Conservation (phyloP, 2,329 filamentous ascomycete genomes). For the Ramularia collo-cygni region DNA sequence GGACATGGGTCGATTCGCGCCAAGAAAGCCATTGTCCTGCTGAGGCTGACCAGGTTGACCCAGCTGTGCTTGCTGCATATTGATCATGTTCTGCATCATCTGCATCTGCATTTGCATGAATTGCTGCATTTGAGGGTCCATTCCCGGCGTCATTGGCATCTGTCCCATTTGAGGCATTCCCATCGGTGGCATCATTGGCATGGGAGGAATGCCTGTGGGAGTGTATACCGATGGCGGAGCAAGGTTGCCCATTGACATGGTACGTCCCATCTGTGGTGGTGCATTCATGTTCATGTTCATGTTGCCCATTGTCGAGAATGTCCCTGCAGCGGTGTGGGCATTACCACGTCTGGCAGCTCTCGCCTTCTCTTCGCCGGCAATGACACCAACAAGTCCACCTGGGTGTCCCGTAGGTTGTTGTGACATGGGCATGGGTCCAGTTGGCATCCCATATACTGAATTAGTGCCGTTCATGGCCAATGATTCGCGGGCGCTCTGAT, state of each 20-base stretch:
- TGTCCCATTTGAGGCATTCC: conserved; percentile 22
- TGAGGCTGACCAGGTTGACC: conserved; percentile 14
- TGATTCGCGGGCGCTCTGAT: conserved; percentile 65
- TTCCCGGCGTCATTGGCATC: conserved; percentile 20
- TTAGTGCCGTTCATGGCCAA: conserved; percentile 51
- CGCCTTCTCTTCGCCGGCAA: conserved; percentile 75
- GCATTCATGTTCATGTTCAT: conserved; percentile 27
- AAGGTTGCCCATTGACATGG: conserved; percentile 31
- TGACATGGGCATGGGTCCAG: conserved; percentile 14
- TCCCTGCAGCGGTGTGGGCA: conserved; percentile 49
- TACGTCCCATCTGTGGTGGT: conserved; percentile 24
- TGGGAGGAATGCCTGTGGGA: conserved; percentile 18
- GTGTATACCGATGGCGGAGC: conserved; percentile 22
- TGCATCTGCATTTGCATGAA: conserved; percentile 36
- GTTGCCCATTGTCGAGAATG: conserved; percentile 10
- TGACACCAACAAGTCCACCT: conserved; percentile 79
- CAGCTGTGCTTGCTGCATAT: conserved; percentile 31
- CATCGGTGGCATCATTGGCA: conserved; percentile 22
- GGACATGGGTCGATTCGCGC: conserved; percentile 35
- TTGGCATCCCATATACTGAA: conserved; percentile 32
- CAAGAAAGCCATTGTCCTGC: conserved; percentile 17
- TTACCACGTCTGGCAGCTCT: conserved; percentile 72
- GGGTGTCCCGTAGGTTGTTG: conserved; percentile 45
- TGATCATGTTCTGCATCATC: conserved; percentile 34
- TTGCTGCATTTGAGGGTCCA: conserved; percentile 31